Base-by-base conservation (phyloP, 2,329 filamentous ascomycete genomes). In the Kalmusia sp. region DNA sequence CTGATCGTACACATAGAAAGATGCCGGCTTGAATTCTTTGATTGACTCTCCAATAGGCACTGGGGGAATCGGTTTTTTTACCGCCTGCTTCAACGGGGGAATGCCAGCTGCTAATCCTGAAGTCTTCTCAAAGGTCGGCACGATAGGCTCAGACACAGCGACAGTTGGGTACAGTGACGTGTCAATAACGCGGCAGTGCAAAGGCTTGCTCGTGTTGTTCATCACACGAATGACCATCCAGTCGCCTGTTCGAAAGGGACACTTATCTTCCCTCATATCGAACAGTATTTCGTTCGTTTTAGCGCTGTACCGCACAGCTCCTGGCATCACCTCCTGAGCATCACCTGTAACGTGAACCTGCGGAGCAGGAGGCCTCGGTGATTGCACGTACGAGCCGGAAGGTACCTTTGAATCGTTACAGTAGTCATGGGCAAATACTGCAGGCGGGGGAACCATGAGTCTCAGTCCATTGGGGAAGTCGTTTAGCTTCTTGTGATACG, bases 391-490 rank as follows among this genome's bases (percentile, higher is more conserved):
- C 12, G 25, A 19, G 6, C 30, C 28, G 45, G 57, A 55, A 9
- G 15, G 6, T 24, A 31, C 3, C 48, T 41, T n/a, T 55, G 38
- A 6, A 35, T 35, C 2, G 38, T 4, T n/a, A n/a, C n/a, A n/a
- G 24, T 67, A 64, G 12, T 61, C 63, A 8, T 41, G 51, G 12
- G 61, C 52, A n/a, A 61, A 67, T 1, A 62, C 58, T 3, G 25
- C 30, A 14, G 52, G 51, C 3, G 72, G 62, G 9, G 84, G 84
- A 4, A 86, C 80, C 43, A 73, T 78, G 35, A 87, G 65, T 17
- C 79, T 79, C 47, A 88, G 78, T 2, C 85, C 85, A 31, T 73
- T 76, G 0, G 86, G 86, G 45, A 87, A 84, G 48, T 84, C 79
- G 30, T 75, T 76, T 22, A 88, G 71, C 28, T 71, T 73, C 3